These are phyloP conservation scores for Neurospora discreta DNA, from an alignment of 495 filamentous ascomycete genomes.

Conservation along the genomic window DNA sequence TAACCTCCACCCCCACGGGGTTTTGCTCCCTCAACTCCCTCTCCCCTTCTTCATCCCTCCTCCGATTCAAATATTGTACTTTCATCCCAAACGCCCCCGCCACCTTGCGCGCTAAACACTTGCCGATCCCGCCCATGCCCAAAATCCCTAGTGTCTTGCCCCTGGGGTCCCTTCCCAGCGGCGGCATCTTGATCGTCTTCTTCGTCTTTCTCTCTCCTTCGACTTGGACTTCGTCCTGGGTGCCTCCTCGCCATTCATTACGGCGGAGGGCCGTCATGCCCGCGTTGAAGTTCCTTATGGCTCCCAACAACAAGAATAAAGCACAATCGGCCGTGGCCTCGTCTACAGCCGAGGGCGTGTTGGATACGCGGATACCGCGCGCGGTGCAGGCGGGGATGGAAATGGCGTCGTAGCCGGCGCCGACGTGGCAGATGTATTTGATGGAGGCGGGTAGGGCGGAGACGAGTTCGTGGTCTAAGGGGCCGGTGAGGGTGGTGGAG, in stretches of 20 bases:
- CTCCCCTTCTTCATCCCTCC: constrained; percentile 32
- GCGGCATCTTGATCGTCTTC: constrained; percentile 1
- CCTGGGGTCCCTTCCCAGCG: constrained; percentile 56
- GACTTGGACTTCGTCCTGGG: too few species aligned
- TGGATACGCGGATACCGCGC: constrained; percentile 57
- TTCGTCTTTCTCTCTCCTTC: neutral
- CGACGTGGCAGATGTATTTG: constrained; percentile 76
- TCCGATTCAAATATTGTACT: constrained; percentile 59
- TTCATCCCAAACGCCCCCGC: constrained; percentile 54
- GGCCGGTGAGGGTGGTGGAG: constrained; percentile 56
- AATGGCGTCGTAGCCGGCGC: constrained; percentile 77
- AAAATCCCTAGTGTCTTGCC: constrained; percentile 68
- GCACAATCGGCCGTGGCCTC: constrained; percentile 71
- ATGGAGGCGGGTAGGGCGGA: constrained; percentile 51
- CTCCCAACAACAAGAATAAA: constrained; percentile 69
- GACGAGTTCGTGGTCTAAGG: constrained; percentile 56
- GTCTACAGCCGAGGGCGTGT: constrained; percentile 70
- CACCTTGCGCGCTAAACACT: constrained; percentile 26
- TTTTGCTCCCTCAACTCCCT: constrained; percentile 46
- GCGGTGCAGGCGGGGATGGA: constrained; percentile 59
- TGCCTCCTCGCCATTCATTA: too few species aligned
- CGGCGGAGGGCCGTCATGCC: constrained; percentile 45
- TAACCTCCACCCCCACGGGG: constrained; percentile 49
- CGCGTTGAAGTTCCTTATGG: constrained; percentile 57
- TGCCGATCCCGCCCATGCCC: constrained; percentile 83